Conservation (phyloP, 495 filamentous ascomycete genomes). For the Penicillium robsamsonii region DNA sequence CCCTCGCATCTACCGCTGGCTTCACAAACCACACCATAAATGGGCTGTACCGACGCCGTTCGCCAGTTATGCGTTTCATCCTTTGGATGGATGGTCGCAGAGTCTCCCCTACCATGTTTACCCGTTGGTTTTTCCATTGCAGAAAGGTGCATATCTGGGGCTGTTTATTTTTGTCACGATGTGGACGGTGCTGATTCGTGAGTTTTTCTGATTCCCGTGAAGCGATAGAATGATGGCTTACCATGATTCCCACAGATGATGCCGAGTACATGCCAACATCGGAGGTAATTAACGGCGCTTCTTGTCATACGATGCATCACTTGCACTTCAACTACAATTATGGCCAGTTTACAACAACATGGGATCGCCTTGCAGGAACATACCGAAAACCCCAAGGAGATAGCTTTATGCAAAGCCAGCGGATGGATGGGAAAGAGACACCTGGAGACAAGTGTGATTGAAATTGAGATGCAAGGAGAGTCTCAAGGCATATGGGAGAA, state of each 20-base stretch:
- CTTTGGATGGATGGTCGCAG: conserved; percentile 85
- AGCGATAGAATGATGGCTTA: background rate
- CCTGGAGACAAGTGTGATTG: conserved; percentile 2
- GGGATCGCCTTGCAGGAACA: conserved; percentile 84
- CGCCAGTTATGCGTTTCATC: conserved; percentile 91
- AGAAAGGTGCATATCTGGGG: conserved; percentile 80
- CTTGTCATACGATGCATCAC: conserved; percentile 94
- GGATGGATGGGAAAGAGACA: background rate
- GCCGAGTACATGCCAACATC: conserved; percentile 85
- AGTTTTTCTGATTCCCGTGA: conserved; percentile 9
- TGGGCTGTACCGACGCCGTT: conserved; percentile 97
- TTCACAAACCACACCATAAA: conserved; percentile 97
- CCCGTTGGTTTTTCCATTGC: conserved; percentile 85
- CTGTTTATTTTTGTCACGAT: conserved; percentile 89
- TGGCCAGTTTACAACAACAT: conserved; percentile 89
- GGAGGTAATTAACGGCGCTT: conserved; percentile 83
- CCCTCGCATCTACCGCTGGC: conserved; percentile 71
- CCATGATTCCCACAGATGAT: conserved; percentile 52
- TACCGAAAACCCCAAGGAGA: conserved; percentile 66
- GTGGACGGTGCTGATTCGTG: conserved; percentile 90
- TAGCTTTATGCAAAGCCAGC: conserved; percentile 16
- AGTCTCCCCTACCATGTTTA: conserved; percentile 92
- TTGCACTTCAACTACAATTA: conserved; percentile 98
- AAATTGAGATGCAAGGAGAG: background rate
- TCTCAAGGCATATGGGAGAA: background rate